A percentile compares a stretch with the other conserved stretches of the same genome.
Conservation (phyloP, 2,329 filamentous ascomycete species). For the Cucurbitaria berberidis region DNA sequence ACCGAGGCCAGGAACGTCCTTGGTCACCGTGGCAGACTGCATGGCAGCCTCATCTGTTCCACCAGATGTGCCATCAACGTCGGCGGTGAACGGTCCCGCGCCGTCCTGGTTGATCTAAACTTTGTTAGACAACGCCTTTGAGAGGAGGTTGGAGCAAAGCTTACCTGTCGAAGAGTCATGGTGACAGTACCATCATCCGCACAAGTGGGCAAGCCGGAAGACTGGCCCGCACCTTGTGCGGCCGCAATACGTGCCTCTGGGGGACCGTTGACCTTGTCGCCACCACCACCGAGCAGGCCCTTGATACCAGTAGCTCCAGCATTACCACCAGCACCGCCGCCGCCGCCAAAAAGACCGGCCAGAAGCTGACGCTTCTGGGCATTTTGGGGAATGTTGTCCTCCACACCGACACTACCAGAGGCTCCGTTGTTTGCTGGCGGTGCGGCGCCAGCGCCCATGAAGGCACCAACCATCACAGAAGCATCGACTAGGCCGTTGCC, state of each 20-base stretch:
- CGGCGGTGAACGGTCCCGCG: slow-evolving; percentile 67
- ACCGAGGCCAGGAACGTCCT: slow-evolving; percentile 66
- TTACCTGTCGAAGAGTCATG: slow-evolving; percentile 67
- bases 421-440: slow-evolving; percentile 42
- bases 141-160: not conserved
- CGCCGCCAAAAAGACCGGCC: slow-evolving; percentile 43
- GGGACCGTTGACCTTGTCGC: slow-evolving; percentile 55
- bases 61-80: slow-evolving; percentile 68
- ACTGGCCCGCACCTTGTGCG: slow-evolving; percentile 61
- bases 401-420: slow-evolving; percentile 38
- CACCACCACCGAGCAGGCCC: slow-evolving; percentile 49
- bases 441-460: slow-evolving; percentile 57
- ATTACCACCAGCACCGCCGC: slow-evolving; percentile 22
- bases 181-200: slow-evolving; percentile 65
- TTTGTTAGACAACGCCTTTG: not conserved
- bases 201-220: slow-evolving; percentile 64
- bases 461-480: slow-evolving; percentile 63
- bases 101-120: slow-evolving; percentile 69
- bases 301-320: slow-evolving; percentile 39
- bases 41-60: slow-evolving; percentile 67
- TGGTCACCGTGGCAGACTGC: slow-evolving; percentile 63
- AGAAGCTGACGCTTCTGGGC: slow-evolving; percentile 44
- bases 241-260: slow-evolving; percentile 62
- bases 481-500: slow-evolving; percentile 67
- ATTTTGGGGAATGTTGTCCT: slow-evolving; percentile 37